Evolutionary conservation across 768 basidiomycete genomes (phyloP).

Genomic region (Amanita rimosa): DNA sequence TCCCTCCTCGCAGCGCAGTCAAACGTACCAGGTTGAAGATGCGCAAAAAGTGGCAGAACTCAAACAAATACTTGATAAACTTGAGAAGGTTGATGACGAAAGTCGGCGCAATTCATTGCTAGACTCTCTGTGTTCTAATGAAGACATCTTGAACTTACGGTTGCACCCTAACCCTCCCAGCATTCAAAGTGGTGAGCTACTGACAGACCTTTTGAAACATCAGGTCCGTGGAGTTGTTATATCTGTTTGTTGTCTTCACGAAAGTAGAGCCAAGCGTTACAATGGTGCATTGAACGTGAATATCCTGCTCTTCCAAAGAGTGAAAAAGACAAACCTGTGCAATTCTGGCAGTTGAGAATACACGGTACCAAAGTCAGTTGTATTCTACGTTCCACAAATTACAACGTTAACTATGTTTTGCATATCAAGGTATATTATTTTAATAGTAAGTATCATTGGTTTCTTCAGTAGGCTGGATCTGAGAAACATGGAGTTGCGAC

Average conservation of each 20-base stretch:
- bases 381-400: neutral
- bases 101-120: slow-evolving; percentile 58
- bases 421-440: slow-evolving; percentile 47
- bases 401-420: neutral
- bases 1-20: neutral
- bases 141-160: slow-evolving; percentile 67
- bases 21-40: slow-evolving; percentile 22
- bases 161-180: slow-evolving; percentile 65
- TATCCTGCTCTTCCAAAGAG: slow-evolving; percentile 63
- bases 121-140: slow-evolving; percentile 53
- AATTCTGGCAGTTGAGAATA: slow-evolving; percentile 78
- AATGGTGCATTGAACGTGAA: slow-evolving; percentile 80
- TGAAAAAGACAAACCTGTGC: slow-evolving; percentile 63
- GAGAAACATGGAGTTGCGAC: slow-evolving; percentile 50
- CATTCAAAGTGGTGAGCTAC: slow-evolving; percentile 48
- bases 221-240: slow-evolving; percentile 39
- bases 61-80: slow-evolving; percentile 43
- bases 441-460: slow-evolving; percentile 36
- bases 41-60: slow-evolving; percentile 57
- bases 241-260: neutral
- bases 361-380: slow-evolving; percentile 37
- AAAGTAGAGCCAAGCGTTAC: slow-evolving; percentile 63
- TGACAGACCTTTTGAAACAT: slow-evolving; percentile 69
- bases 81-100: slow-evolving; percentile 76
- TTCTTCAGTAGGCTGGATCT: neutral